Evolutionary conservation across 2,329 filamentous ascomycete genomes (phyloP).

Genomic region (Thielaviopsis euricoi): DNA sequence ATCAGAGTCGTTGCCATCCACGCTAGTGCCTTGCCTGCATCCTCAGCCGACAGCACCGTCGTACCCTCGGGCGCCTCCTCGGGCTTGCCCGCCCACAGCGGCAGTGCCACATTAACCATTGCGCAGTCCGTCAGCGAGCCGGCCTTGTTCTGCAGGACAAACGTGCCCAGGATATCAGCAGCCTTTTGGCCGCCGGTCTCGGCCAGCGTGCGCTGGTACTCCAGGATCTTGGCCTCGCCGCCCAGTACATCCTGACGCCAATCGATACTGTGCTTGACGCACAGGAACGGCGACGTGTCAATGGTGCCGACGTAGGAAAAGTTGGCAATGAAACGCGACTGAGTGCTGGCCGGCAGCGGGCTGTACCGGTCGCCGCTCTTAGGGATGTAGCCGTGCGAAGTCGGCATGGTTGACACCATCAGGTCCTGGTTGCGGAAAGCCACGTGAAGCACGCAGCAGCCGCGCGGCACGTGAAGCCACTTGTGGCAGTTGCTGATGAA

Average conservation of each 20-base stretch:
- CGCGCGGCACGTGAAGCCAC: conserved; percentile 71
- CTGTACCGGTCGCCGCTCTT: conserved; percentile 14
- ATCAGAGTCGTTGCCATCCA: conserved; percentile 43
- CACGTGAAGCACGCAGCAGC: conserved; percentile 68
- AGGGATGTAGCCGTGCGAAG: conserved; percentile 60
- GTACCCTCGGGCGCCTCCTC: conserved; percentile 17
- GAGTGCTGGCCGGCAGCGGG: conserved; percentile 24
- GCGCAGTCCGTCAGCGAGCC: conserved; percentile 48
- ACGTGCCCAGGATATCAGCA: conserved; percentile 49
- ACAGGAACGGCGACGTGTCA: conserved; percentile 57
- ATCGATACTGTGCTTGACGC: conserved; percentile 51
- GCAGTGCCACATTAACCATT: conserved; percentile 59
- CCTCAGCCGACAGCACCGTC: conserved; percentile 17
- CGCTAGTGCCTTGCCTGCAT: conserved; percentile 25
- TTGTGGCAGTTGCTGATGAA: conserved; percentile 80
- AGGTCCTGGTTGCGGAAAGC: conserved; percentile 59
- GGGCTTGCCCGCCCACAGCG: conserved; percentile 28
- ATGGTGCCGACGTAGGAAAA: conserved; percentile 67
- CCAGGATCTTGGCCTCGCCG: conserved; percentile 53
- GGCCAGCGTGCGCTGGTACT: conserved; percentile 47
- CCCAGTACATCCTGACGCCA: conserved; percentile 56
- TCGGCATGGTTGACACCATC: conserved; percentile 59
- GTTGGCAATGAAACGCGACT: conserved; percentile 45
- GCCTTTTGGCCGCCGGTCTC: conserved; percentile 43
- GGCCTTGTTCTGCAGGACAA: conserved; percentile 50